Evolutionary conservation across 2,329 filamentous ascomycete genomes (phyloP).

Genomic region (Paramyrothecium roridum): DNA sequence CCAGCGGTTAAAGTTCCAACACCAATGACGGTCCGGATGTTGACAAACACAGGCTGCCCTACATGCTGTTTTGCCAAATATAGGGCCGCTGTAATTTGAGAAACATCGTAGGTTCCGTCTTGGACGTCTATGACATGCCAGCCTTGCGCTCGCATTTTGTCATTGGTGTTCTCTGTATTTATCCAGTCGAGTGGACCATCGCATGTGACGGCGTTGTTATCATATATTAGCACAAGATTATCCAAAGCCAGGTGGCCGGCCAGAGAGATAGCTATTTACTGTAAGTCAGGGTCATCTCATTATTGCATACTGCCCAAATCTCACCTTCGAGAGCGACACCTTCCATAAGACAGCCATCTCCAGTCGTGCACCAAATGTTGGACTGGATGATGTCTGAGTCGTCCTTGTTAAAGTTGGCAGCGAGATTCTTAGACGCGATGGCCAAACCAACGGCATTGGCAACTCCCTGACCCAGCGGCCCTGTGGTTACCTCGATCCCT

Average conservation of each 20-base stretch:
- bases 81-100: conserved; percentile 41
- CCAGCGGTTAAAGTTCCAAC: conserved; percentile 43
- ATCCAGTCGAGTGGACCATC: conserved; percentile 50
- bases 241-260: conserved; percentile 49
- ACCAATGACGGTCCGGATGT: conserved; percentile 54
- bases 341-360: conserved; percentile 54
- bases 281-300: too few relatives aligned
- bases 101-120: conserved; percentile 46
- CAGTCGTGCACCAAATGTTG: conserved; percentile 51
- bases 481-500: conserved; percentile 55
- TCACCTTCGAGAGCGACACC: conserved; percentile 46
- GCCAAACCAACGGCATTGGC: conserved; percentile 55
- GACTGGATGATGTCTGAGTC: conserved; percentile 45
- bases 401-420: conserved; percentile 46
- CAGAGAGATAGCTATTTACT: conserved; percentile 39
- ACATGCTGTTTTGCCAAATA: conserved; percentile 28
- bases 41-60: conserved; percentile 54
- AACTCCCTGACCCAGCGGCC: conserved; percentile 53
- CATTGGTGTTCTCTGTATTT: conserved; percentile 51
- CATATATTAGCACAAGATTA: conserved; percentile 53
- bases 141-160: conserved; percentile 50
- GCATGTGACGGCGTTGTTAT: conserved; percentile 57
- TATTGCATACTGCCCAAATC: too few relatives aligned
- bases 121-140: conserved; percentile 50
- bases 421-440: conserved; percentile 51